These are phyloP conservation scores for Pseudogymnoascus sp. DNA, from an alignment of 2,329 filamentous ascomycete genomes.

Conservation along the genomic window DNA sequence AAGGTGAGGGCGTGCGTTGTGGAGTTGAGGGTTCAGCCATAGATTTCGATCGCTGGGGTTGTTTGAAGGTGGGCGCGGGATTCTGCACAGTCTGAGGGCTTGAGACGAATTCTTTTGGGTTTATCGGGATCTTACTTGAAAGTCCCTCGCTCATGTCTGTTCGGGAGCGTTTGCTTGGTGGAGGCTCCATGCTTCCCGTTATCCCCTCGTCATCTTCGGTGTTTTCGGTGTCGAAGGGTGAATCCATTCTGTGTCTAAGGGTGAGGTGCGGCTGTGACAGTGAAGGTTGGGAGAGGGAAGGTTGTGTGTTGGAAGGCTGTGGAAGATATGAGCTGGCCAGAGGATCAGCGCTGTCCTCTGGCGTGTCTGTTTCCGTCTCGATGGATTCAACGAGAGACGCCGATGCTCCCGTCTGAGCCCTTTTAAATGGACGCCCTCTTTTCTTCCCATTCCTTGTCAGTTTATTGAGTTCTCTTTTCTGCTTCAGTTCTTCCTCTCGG, in stretches of 20 bases:
- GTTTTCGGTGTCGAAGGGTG: background rate
- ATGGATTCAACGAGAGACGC: background rate
- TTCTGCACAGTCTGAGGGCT: background rate
- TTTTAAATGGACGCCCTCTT: background rate
- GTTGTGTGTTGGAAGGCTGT: background rate
- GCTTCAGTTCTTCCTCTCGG: background rate
- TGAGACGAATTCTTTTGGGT: background rate
- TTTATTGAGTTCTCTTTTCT: background rate
- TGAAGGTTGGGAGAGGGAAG: background rate
- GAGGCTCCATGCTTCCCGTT: background rate
- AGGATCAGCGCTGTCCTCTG: background rate
- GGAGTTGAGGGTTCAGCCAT: background rate
- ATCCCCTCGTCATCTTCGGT: background rate
- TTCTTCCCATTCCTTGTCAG: background rate
- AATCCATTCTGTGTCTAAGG: background rate
- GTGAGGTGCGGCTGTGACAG: background rate
- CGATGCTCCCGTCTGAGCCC: background rate
- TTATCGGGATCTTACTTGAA: background rate
- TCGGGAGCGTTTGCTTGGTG: background rate
- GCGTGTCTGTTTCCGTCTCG: background rate
- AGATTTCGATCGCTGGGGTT: background rate
- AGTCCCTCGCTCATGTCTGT: background rate
- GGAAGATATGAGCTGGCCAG: too few species aligned
- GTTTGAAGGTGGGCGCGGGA: background rate
- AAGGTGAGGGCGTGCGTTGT: background rate